Base-by-base conservation (phyloP, 2,329 filamentous ascomycete genomes). In the Fusarium siculi region DNA sequence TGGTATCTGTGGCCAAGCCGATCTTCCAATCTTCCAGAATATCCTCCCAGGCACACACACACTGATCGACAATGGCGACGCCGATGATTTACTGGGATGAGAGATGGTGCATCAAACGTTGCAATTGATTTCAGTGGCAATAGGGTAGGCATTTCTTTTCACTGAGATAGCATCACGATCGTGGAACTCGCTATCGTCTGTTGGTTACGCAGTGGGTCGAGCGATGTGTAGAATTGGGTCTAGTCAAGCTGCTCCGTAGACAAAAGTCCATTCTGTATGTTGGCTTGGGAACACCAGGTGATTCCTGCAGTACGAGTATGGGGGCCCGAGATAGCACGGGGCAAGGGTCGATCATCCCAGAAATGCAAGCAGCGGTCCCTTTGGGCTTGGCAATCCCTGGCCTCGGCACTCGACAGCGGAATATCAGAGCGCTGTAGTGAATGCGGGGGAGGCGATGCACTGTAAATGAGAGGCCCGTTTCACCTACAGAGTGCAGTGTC, bases 191-290 rank as follows among this genome's bases (percentile, higher is more conserved):
- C 12, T 56, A 21, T 25, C 21, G 30, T 25, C 30, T 57, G 54
- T n/a, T 25, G 23, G 34, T 54, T 40, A 28, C 34, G 9, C 50
- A 28, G 50, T 54, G 50, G 50, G 50, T 54, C 50, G 50, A 54
- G 32, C 8, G 30, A 43, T 23, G 16, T n/a, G 34, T 47, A 32
- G 43, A 53, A 70, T 61, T 28, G 19, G 68, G 66, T 40, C 55
- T 70, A 61, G 68, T 37, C 9, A 47, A 36, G 36, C 16, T 37
- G 1, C 15, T 37, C 18, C 18, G 32, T 55, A 36, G 55, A 70
- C 68, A 70, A 70, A 70, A 70, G 68, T 70, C 49, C 68, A 39
- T 52, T 28, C 40, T 70, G 49, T 47, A 47, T 28, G 59, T 37
- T 39, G 52, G n/a, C 49, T 50, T 50, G 30, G 47, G 50, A 21